Percentiles rank a stretch among this genome's conserved stretches.
Conservation (phyloP, 2,329 filamentous ascomycete species). For the Ophiostoma perfectum region DNA sequence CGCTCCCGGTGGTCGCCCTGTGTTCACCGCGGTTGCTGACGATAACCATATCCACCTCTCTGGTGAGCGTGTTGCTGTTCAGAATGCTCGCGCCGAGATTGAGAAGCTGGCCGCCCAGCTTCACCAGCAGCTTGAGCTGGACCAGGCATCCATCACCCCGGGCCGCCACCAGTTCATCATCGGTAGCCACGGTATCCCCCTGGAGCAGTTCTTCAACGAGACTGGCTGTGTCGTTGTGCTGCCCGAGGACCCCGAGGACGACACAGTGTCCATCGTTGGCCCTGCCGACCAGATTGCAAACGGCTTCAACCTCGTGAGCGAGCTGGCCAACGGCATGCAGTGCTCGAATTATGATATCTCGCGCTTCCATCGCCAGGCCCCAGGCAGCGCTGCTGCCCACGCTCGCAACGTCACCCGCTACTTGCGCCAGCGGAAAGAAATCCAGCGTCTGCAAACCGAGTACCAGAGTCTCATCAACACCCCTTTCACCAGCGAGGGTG, state of each 20-base stretch:
- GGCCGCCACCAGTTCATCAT: conserved; percentile 94
- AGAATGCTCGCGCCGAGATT: conserved; percentile 72
- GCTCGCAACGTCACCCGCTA: conserved; percentile 85
- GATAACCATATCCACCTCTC: conserved; percentile 71
- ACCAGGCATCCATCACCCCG: conserved; percentile 75
- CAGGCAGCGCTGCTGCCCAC: conserved; percentile 67
- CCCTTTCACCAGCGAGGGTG: conserved; percentile 62
- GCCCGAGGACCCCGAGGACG: conserved; percentile 70
- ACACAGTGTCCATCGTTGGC: conserved; percentile 79
- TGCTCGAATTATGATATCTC: conserved; percentile 77
- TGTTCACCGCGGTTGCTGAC: conserved; percentile 65
- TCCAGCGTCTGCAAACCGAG: conserved; percentile 72
- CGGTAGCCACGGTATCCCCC: conserved; percentile 70
- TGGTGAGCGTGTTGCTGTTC: conserved; percentile 77
- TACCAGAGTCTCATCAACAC: conserved; percentile 87
- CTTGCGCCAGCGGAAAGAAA: conserved; percentile 71
- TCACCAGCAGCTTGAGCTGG: conserved; percentile 66
- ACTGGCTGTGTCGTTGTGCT: conserved; percentile 87
- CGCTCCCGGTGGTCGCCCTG: conserved; percentile 57
- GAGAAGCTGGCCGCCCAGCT: conserved; percentile 74
- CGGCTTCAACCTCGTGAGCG: conserved; percentile 78
- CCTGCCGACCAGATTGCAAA: conserved; percentile 65
- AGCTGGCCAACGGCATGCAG: conserved; percentile 81
- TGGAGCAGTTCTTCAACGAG: conserved; percentile 81
- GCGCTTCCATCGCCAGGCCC: conserved; percentile 68